A percentile compares a stretch with the other conserved stretches of the same genome.
Conservation (phyloP, 2,329 filamentous ascomycete species). For the Cladophialophora chaetospira region DNA sequence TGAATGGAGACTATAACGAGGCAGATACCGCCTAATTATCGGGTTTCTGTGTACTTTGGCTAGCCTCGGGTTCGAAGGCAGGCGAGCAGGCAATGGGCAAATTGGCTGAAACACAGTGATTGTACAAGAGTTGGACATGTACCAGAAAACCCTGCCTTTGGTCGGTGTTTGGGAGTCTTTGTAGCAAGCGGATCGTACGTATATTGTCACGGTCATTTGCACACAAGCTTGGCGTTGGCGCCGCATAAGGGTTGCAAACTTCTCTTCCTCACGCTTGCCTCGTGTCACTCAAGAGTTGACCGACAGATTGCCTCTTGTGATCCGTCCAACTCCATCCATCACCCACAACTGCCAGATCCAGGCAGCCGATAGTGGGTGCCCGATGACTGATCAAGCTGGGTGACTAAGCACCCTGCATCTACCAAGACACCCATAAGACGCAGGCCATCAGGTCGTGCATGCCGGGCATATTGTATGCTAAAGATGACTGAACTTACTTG, state of each 20-base stretch:
- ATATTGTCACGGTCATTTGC: no score
- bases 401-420: constrained; percentile 22
- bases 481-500: no score
- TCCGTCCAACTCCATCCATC: background rate
- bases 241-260: no score
- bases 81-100: constrained; percentile 1
- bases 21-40: constrained; percentile 19
- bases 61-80: no score
- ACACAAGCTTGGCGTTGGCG: no score
- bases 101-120: background rate
- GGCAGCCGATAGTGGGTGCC: constrained; percentile 4
- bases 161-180: background rate
- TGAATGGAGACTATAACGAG: constrained; percentile 20
- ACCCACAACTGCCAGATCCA: constrained; percentile 6
- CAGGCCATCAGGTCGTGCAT: no score
- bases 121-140: background rate
- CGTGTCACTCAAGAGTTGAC: background rate
- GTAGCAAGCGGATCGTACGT: no score
- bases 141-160: background rate
- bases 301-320: no score
- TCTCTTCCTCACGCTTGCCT: background rate
- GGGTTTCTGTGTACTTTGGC: no score
- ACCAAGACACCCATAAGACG: background rate
- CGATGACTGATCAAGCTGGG: constrained; percentile 8
- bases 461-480: no score